Conservation (phyloP, 352 stramenopile genomes). For the Elongisporangium senticosum region DNA sequence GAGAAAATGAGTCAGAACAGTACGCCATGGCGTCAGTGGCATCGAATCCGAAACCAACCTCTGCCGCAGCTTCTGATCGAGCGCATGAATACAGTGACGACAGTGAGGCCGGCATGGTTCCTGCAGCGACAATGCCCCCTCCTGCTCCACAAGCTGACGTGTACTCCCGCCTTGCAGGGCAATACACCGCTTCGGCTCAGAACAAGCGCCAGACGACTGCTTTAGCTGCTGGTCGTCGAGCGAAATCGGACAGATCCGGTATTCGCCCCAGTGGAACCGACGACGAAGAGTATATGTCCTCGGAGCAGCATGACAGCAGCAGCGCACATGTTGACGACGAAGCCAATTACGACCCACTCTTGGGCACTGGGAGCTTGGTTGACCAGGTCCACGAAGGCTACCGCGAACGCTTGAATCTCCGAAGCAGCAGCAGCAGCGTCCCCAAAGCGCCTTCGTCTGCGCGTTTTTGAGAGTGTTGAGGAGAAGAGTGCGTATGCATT, state of each 20-base stretch:
- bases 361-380: conserved; percentile 55
- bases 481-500: not conserved
- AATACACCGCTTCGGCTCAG: conserved; percentile 80
- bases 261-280: conserved; percentile 15
- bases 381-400: conserved; percentile 76
- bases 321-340: conserved; percentile 38
- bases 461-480: not conserved
- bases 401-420: conserved; percentile 59
- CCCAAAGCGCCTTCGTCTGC: not conserved
- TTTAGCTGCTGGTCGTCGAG: conserved; percentile 16
- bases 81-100: conserved; percentile 31
- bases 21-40: conserved; percentile 29
- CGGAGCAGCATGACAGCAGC: conserved; percentile 16
- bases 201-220: conserved; percentile 62
- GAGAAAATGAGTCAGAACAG: conserved; percentile 65
- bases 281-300: conserved; percentile 17
- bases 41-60: conserved; percentile 5
- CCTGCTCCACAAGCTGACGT: conserved; percentile 62
- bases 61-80: conserved; percentile 15
- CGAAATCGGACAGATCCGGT: conserved; percentile 23
- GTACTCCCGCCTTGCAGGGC: conserved; percentile 71
- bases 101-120: conserved; percentile 7
- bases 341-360: conserved; percentile 54
- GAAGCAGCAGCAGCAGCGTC: conserved; percentile 12
- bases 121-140: conserved; percentile 27